Conservation (phyloP, 1,284 basidiomycete genomes). For the Pseudozyma flocculosa region DNA sequence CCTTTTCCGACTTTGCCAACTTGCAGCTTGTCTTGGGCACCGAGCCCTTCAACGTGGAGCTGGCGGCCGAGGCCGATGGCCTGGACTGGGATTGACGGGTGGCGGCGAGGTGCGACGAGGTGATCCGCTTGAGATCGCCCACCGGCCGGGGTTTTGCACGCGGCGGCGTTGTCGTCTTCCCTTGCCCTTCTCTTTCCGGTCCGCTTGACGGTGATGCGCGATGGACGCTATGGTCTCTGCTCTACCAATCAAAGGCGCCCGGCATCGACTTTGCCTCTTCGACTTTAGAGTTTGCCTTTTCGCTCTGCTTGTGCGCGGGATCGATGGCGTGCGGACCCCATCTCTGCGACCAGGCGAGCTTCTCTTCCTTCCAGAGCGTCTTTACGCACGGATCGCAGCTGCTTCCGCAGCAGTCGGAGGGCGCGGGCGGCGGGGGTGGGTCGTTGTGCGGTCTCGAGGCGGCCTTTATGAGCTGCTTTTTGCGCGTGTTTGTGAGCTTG, state of each 20-base stretch:
- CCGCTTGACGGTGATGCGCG: too few species aligned
- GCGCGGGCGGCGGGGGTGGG: constrained; percentile 39
- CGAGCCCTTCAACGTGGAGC: constrained; percentile 25
- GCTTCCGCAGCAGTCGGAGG: constrained; percentile 43
- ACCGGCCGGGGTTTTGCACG: too few species aligned
- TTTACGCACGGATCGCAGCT: constrained; percentile 45
- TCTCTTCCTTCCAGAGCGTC: constrained; percentile 42
- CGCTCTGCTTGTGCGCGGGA: neutral
- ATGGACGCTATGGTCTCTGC: too few species aligned
- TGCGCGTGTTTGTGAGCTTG: constrained; percentile 33
- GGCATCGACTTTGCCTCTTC: constrained; percentile 12
- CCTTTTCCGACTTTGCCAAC: constrained; percentile 30
- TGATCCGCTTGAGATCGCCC: too few species aligned
- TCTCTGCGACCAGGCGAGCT: constrained; percentile 29
- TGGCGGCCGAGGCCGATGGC: constrained; percentile 16
- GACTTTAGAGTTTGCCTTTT: neutral
- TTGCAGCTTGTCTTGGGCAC: constrained; percentile 35
- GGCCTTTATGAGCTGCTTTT: constrained; percentile 40
- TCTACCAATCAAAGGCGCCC: constrained; percentile 27
- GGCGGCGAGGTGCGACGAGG: too few species aligned
- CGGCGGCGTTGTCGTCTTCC: too few species aligned
- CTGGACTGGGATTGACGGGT: constrained; percentile 10
- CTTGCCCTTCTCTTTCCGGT: too few species aligned
- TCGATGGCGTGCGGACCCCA: constrained; percentile 23
- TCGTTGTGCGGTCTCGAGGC: constrained; percentile 26